phyloP scores from a whole-genome alignment of 1,139 yeast species.

The Hemisphaericaspora subhashii region DNA sequence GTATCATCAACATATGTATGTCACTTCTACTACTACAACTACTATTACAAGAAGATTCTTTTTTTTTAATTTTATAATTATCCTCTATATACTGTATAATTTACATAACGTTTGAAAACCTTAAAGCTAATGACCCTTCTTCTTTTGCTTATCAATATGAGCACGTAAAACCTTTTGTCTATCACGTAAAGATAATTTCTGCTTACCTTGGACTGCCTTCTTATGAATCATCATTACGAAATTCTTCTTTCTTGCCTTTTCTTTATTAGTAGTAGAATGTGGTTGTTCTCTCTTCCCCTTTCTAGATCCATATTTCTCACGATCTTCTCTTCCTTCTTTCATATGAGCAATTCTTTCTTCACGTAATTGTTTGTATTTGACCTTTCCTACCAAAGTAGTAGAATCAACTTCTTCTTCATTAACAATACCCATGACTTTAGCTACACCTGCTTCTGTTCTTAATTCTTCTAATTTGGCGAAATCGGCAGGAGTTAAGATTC shows the following conservation, averaged over 20 bases:
- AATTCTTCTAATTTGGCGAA: constrained; percentile 92
- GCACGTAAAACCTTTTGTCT: constrained; percentile 84
- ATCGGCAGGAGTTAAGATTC: constrained; percentile 94
- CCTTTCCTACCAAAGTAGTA: constrained; percentile 73
- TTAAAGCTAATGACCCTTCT: constrained; percentile 57
- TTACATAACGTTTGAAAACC: background rate
- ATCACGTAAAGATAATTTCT: constrained; percentile 84
- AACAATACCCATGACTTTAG: constrained; percentile 63
- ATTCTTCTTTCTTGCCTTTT: constrained; percentile 97
- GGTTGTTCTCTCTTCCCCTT: constrained; percentile 77
- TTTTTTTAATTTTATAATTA: background rate
- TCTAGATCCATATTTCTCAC: constrained; percentile 86
- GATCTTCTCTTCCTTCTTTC: constrained; percentile 88
- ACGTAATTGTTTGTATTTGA: constrained; percentile 79
- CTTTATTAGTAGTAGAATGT: constrained; percentile 91
- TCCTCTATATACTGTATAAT: constrained; percentile 1
- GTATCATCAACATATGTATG: too few species aligned
- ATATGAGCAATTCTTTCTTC: constrained; percentile 89
- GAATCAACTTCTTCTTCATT: constrained; percentile 90
- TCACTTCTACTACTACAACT: too few species aligned
- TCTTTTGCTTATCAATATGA: constrained; percentile 86
- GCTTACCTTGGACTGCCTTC: constrained; percentile 90
- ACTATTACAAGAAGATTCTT: too few species aligned
- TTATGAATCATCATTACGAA: constrained; percentile 98
- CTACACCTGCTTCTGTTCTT: constrained; percentile 78